Evolutionary conservation across 768 basidiomycete genomes (phyloP).

Genomic region (Mrakia gelida): DNA sequence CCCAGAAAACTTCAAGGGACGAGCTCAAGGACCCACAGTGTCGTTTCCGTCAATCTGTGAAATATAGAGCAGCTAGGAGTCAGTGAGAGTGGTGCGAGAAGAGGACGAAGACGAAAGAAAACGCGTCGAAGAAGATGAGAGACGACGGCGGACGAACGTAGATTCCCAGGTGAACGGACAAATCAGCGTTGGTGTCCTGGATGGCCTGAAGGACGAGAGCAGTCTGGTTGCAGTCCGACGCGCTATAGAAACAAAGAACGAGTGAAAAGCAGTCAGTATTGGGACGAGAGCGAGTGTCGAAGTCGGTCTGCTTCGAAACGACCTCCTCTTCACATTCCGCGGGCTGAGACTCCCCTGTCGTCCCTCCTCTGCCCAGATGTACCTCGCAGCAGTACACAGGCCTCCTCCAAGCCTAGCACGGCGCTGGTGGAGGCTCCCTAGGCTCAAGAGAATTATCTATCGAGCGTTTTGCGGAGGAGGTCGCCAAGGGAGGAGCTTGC

Average conservation of each 20-base stretch:
- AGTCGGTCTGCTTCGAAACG: neutral
- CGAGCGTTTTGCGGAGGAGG: neutral
- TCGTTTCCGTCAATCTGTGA: constrained; percentile 55
- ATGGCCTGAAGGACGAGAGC: constrained; percentile 72
- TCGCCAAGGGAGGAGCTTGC: neutral
- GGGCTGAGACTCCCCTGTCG: neutral
- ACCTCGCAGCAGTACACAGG: neutral
- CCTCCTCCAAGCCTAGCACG: neutral
- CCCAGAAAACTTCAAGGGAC: neutral
- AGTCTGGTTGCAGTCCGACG: constrained; percentile 44
- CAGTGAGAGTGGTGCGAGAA: constrained; percentile 32
- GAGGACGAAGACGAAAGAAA: neutral
- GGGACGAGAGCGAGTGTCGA: neutral
- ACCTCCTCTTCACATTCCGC: neutral
- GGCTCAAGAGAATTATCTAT: neutral
- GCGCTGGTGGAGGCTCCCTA: neutral
- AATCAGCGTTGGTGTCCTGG: constrained; percentile 77
- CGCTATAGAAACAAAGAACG: neutral
- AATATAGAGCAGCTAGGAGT: neutral
- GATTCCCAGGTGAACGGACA: constrained; percentile 59
- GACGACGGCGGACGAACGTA: constrained; percentile 35
- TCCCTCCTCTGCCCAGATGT: neutral
- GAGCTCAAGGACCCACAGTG: constrained; percentile 35
- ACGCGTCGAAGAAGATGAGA: neutral
- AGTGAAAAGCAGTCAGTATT: too few species aligned